Conservation (phyloP, 1,139 yeast genomes). For the Yamadazyma sp. region DNA sequence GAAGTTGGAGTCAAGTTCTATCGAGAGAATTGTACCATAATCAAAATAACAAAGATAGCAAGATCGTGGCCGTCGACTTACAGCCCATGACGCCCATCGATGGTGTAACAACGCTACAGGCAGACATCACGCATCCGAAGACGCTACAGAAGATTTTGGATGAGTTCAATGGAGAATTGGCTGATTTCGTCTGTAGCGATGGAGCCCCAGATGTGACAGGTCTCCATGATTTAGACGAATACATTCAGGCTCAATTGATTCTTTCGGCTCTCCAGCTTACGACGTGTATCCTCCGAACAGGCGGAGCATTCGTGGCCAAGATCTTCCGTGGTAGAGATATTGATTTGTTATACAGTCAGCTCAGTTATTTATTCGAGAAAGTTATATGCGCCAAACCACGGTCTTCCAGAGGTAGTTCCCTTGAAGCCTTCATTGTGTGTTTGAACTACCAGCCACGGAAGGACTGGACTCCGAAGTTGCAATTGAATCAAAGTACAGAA, state of each 20-base stretch:
- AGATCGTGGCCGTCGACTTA: slow-evolving; percentile 89
- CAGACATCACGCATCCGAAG: slow-evolving; percentile 94
- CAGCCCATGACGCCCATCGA: slow-evolving; percentile 97
- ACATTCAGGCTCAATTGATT: slow-evolving; percentile 91
- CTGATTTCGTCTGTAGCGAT: slow-evolving; percentile 94
- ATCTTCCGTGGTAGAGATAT: slow-evolving; percentile 95
- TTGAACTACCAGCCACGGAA: slow-evolving; percentile 78
- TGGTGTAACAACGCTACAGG: slow-evolving; percentile 86
- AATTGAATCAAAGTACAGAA: slow-evolving; percentile 64
- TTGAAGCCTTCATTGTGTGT: slow-evolving; percentile 93
- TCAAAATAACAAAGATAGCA: slow-evolving; percentile 45
- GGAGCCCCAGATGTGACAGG: slow-evolving; percentile 99
- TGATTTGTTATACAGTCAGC: slow-evolving; percentile 84
- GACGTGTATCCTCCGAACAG: slow-evolving; percentile 80
- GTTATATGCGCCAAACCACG: slow-evolving; percentile 96
- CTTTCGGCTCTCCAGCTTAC: slow-evolving; percentile 89
- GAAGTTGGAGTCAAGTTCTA: slow-evolving; percentile 98
- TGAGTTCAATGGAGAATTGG: slow-evolving; percentile 85
- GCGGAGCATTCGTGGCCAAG: slow-evolving; percentile 94
- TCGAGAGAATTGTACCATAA: slow-evolving; percentile 61
- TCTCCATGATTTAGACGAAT: slow-evolving; percentile 92
- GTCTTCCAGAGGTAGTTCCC: slow-evolving; percentile 88
- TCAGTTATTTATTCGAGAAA: slow-evolving; percentile 77
- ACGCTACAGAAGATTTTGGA: slow-evolving; percentile 75
- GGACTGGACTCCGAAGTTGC: slow-evolving; percentile 75